Evolutionary conservation across 164 flowering plant genomes (phyloP).

Genomic region (Piper betle): DNA sequence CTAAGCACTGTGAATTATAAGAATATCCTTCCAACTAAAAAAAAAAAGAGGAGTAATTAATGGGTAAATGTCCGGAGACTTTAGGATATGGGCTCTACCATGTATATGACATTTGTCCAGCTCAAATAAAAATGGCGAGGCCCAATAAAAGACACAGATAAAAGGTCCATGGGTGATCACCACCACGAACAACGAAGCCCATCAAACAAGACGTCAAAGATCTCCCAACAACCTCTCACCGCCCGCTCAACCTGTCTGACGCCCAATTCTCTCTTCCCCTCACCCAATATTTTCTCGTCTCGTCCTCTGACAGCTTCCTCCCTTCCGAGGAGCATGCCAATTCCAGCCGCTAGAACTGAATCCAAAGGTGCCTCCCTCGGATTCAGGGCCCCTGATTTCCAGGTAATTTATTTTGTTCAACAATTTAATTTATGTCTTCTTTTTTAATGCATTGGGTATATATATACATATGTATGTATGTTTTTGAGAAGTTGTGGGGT

Average conservation of each 20-base stretch:
- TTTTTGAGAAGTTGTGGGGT: slow-evolving; percentile 1
- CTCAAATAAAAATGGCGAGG: no score
- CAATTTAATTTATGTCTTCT: not conserved
- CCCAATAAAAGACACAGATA: no score
- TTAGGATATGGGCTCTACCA: no score
- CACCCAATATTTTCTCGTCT: slow-evolving; percentile 7
- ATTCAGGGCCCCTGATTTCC: slow-evolving; percentile 60
- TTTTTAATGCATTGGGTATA: not conserved
- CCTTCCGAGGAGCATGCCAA: slow-evolving; percentile 18
- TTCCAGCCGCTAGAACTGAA: slow-evolving; percentile 65
- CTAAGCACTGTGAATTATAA: no score
- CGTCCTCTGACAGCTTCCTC: slow-evolving; percentile 12
- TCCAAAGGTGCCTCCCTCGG: slow-evolving; percentile 57
- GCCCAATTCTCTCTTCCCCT: not conserved
- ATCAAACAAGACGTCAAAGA: no score
- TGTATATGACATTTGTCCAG: no score
- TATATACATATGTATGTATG: not conserved
- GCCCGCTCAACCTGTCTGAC: not conserved
- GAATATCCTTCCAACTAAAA: no score
- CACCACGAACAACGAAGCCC: no score
- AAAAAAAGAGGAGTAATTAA: no score
- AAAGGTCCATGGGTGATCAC: no score
- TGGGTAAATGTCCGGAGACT: no score
- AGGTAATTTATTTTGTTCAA: slow-evolving; percentile 26
- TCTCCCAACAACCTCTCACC: not conserved